Base-by-base conservation (phyloP, 768 basidiomycete species). In the Kondoa subrosea region DNA sequence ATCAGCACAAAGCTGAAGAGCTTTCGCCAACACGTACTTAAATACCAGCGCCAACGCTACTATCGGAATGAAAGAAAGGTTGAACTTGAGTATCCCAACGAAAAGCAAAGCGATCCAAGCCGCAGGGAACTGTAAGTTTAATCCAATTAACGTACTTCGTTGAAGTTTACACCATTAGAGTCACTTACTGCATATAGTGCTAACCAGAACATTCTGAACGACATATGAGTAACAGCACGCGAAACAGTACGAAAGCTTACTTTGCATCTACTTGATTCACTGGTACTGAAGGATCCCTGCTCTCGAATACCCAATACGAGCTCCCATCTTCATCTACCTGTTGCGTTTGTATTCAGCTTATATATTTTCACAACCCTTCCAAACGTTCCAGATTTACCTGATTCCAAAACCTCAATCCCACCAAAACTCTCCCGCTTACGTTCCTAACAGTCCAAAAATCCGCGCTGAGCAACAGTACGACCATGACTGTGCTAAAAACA, bases 391-490 rank as follows among this genome's bases (percentile, higher is more conserved):
- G 91, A 74, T 97, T 91, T 16, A 97, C 91, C 78, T 97, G 92
- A 76, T 97, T 99, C 93, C 93, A 97, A 75, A 92, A 99, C 66
- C 95, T 82, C 69, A 99, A 80, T 26, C 95, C 95, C 14, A 97
- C 95, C 17, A 99, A 80, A 27, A 87, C 91, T 71, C 95, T 81
- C 1, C 95, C 95, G 0, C 91, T 84, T 16, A 99, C 91, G 74
- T 99, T 99, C 87, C 91, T 81, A 72, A 89, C 91, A 73, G 93
- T 96, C 95, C 93, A 99, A 77, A 99, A 99, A 78, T 99, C 95
- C 84, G 93, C 87, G 0, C 92, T 88, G 29, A 99, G 83, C 17
- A 99, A 80, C 1, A 96, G 85, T 26, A 97, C 95, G 0, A 97
- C 93, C 8, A 84, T 77, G 2, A 99, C 92, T 29, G 91, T 93